Evolutionary conservation across 2,329 filamentous ascomycete genomes (phyloP).

Genomic region (Neonectria punicea): DNA sequence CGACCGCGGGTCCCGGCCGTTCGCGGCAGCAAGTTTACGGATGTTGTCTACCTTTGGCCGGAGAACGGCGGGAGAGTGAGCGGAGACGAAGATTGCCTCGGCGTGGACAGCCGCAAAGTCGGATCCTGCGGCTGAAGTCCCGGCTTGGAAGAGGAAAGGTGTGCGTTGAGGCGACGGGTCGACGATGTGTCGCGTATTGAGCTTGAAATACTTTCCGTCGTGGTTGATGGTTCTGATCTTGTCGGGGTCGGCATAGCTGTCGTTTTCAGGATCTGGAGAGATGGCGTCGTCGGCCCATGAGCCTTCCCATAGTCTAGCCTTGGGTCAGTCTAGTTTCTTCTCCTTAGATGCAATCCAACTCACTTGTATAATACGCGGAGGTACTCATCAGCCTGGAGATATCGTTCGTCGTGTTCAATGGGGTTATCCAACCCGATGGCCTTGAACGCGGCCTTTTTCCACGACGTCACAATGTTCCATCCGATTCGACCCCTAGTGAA

Average conservation of each 20-base stretch:
- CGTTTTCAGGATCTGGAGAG: conserved; percentile 61
- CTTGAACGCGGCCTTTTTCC: conserved; percentile 67
- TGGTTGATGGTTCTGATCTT: conserved; percentile 71
- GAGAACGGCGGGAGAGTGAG: conserved; percentile 61
- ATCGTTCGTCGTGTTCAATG: conserved; percentile 70
- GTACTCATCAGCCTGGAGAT: conserved; percentile 71
- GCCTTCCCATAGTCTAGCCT: conserved; percentile 60
- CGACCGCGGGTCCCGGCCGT: conserved; percentile 65
- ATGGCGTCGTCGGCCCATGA: conserved; percentile 69
- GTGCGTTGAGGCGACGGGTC: conserved; percentile 67
- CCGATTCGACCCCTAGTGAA: conserved; percentile 69
- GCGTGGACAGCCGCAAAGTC: conserved; percentile 67
- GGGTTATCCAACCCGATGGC: conserved; percentile 68
- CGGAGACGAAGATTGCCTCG: conserved; percentile 69
- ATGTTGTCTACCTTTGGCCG: conserved; percentile 63
- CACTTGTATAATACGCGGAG: conserved; percentile 70
- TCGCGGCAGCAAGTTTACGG: conserved; percentile 58
- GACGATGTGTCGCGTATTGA: conserved; percentile 58
- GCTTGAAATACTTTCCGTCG: conserved; percentile 64
- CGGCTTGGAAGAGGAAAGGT: conserved; percentile 68
- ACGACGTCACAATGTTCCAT: conserved; percentile 72
- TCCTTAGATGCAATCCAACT: conserved; percentile 3
- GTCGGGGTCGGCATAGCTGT: conserved; percentile 67
- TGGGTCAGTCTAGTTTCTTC: background rate
- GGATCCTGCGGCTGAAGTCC: conserved; percentile 66